Conservation (phyloP, 2,329 filamentous ascomycete species). For the Penicillium sp. region DNA sequence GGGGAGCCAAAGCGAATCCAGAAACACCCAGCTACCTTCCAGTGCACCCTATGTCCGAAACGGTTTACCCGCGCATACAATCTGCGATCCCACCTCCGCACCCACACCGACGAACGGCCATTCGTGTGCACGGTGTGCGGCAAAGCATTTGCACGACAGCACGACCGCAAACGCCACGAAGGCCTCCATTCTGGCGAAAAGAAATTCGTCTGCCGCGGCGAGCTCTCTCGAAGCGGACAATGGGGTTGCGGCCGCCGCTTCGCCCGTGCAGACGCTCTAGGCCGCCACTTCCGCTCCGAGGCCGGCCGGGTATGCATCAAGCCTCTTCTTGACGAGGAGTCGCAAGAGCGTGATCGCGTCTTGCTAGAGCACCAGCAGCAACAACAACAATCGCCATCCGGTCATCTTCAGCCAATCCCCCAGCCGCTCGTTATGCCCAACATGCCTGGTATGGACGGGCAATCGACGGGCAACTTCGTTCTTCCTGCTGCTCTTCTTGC, state of each 20-base stretch:
- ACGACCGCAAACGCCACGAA: constrained; percentile 96
- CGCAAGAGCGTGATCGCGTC: constrained; percentile 71
- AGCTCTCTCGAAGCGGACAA: constrained; percentile 74
- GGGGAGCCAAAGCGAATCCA: constrained; percentile 77
- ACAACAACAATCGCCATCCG: constrained; percentile 53
- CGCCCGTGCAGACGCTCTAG: constrained; percentile 89
- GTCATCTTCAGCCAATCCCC: constrained; percentile 57
- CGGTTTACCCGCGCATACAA: constrained; percentile 97
- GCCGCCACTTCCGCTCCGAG: constrained; percentile 91
- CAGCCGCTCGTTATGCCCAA: constrained; percentile 62
- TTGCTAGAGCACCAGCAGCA: constrained; percentile 72
- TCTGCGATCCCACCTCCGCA: constrained; percentile 87
- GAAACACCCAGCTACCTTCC: constrained; percentile 96
- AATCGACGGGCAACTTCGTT: constrained; percentile 61
- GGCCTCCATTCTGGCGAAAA: constrained; percentile 95
- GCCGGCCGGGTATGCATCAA: constrained; percentile 96
- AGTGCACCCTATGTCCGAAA: constrained; percentile 90
- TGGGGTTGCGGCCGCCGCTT: constrained; percentile 96
- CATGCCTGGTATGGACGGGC: constrained; percentile 58
- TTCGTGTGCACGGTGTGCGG: constrained; percentile 97
- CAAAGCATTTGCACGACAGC: constrained; percentile 95
- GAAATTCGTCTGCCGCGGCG: constrained; percentile 95
- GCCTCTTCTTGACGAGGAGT: constrained; percentile 92
- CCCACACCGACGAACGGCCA: constrained; percentile 93
- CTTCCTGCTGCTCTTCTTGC: constrained; percentile 85